Conservation (phyloP, 129 eudicot species). For the Saposhnikovia divaricata region DNA sequence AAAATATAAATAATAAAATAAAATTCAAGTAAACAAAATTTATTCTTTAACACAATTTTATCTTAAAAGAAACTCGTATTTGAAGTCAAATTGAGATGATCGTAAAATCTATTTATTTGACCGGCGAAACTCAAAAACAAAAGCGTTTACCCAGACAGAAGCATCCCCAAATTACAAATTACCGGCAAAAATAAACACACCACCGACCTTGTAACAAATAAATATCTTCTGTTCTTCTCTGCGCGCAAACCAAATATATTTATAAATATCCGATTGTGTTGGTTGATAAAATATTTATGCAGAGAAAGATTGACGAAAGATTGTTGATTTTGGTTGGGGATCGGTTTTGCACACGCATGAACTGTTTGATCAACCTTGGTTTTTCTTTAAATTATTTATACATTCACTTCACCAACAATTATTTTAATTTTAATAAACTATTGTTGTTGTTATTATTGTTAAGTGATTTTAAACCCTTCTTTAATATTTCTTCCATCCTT, state of each 20-base stretch:
- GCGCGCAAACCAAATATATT: not conserved
- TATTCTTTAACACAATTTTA: no score
- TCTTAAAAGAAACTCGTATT: no score
- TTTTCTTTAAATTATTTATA: slow-evolving; percentile 34
- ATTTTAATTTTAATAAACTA: slow-evolving; percentile 8
- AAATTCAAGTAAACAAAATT: no score
- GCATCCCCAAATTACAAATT: not conserved
- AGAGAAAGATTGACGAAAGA: not conserved
- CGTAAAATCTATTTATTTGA: no score
- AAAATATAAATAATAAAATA: no score
- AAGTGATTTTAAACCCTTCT: slow-evolving; percentile 13
- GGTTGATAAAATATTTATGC: not conserved
- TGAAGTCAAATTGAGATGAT: no score
- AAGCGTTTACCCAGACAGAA: not conserved
- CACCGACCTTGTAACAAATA: not conserved
- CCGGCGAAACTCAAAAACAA: no score
- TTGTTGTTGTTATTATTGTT: slow-evolving; percentile 29
- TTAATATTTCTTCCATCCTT: slow-evolving; percentile 2
- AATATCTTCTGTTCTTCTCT: not conserved
- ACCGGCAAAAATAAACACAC: not conserved
- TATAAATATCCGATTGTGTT: no score
- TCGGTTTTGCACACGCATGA: slow-evolving; percentile 63
- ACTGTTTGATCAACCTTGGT: slow-evolving; percentile 67
- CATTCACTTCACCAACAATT: slow-evolving; percentile 40
- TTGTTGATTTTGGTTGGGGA: not conserved